Evolutionary conservation across 2,329 filamentous ascomycete genomes (phyloP), one percentile per base, ranked within the genome.

Genomic region (Pseudogymnoascus sp.): DNA sequence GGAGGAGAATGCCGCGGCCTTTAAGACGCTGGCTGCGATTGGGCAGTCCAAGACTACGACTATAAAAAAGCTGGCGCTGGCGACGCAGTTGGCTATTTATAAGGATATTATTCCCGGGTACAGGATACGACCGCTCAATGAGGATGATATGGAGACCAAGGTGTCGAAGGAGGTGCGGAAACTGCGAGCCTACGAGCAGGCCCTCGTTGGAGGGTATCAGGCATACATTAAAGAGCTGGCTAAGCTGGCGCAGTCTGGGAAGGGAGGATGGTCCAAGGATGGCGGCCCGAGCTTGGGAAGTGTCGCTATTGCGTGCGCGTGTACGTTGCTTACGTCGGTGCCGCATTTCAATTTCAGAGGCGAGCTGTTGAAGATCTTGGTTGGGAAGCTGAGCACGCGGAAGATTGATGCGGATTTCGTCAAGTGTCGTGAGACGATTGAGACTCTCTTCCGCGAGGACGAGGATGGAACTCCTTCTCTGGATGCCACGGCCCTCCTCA

Each of bases 81-180:
- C 87, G 57, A 91, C 94, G 20, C 92, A 97, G 74, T 82, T 94
- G 72, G 84, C 92, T 0, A 85, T 97, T 11, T 99, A 93, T 79
- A 96, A 93, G 73, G 94, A 97, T 74, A 83, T 97, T 53, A 97
- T 99, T 62, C 94, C 94, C 0, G 94, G 94, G 20, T 99, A 99
- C 73, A 83, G 94, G 63, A 97, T 99, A 77, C 87, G 94, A 15
- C 89, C 91, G 1, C 77, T 91, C 3, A 79, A 82, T 0, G 90
- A 95, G 63, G 88, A 91, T 33, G 85, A 87, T 47, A 80, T 87
- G 70, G 82, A 83, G 62, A 87, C 87, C 65, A 95, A 95, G 73
- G 77, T 97, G 1, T 96, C 92, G 4, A 97, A 96, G 72, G 94
- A 97, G 28, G 91, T 97, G 35, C 86, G 88, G 70, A 88, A 85